Evolutionary conservation across 352 stramenopile genomes (phyloP).

Genomic region (Globisporangium spinosum): DNA sequence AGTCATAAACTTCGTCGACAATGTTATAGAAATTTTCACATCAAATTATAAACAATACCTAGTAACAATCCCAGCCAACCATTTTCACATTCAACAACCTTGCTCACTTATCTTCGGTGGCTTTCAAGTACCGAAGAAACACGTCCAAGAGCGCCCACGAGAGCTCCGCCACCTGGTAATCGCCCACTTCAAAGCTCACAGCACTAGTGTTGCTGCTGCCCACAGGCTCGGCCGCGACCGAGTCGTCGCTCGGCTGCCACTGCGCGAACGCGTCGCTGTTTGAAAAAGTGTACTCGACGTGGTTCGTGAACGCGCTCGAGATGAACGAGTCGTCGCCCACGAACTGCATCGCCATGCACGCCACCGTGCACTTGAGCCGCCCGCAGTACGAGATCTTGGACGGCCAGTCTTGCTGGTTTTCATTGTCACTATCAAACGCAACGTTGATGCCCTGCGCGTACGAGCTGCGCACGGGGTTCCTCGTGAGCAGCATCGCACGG

Average conservation of each 20-base stretch:
- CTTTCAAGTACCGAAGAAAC: constrained; percentile 20
- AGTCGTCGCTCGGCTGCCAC: constrained; percentile 27
- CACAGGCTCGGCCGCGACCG: neutral
- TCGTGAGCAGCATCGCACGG: constrained; percentile 35
- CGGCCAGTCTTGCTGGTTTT: constrained; percentile 26
- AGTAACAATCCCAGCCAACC: neutral
- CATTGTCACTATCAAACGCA: constrained; percentile 22
- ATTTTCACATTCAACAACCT: neutral
- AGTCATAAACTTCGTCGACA: neutral
- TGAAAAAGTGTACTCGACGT: constrained; percentile 37
- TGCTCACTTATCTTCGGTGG: neutral
- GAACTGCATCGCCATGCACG: constrained; percentile 60
- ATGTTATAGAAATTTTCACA: neutral
- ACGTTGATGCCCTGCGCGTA: constrained; percentile 49
- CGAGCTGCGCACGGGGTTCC: constrained; percentile 29
- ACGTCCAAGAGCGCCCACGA: constrained; percentile 18
- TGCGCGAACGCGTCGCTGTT: constrained; percentile 32
- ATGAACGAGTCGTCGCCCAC: constrained; percentile 33
- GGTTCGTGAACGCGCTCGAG: constrained; percentile 47
- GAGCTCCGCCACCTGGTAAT: constrained; percentile 14
- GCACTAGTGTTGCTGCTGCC: neutral
- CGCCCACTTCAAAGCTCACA: neutral
- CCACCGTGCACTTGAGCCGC: constrained; percentile 39
- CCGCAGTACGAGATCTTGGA: constrained; percentile 45
- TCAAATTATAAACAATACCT: neutral